Conservation (phyloP, 2,329 filamentous ascomycete genomes). For the Fusarium sp. region DNA sequence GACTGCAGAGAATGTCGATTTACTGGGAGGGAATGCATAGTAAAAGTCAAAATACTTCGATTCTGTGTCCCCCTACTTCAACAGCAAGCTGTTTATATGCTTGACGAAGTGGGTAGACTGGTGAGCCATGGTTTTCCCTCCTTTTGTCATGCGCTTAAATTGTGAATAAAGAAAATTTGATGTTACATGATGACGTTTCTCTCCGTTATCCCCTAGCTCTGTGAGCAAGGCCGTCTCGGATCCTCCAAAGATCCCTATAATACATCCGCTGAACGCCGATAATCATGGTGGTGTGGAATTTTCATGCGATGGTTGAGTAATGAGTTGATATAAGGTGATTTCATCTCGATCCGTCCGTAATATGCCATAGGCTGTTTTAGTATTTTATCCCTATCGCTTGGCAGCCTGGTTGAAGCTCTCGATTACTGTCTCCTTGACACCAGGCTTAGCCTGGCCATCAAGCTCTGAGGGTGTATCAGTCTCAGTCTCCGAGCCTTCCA, state of each 20-base stretch:
- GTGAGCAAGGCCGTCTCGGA: slow-evolving; percentile 23
- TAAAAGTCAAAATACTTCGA: slow-evolving; percentile 16
- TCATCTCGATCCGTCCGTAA: neutral
- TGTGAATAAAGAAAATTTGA: slow-evolving; percentile 24
- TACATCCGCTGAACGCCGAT: slow-evolving; percentile 46
- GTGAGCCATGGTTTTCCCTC: slow-evolving; percentile 18
- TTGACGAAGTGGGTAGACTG: slow-evolving; percentile 1
- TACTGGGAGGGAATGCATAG: neutral
- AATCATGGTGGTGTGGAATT: slow-evolving; percentile 36
- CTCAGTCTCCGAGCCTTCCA: slow-evolving; percentile 23
- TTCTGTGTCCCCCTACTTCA: slow-evolving; percentile 18
- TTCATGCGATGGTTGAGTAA: slow-evolving; percentile 28
- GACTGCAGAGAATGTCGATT: neutral
- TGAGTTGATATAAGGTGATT: slow-evolving; percentile 20
- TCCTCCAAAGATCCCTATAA: slow-evolving; percentile 38
- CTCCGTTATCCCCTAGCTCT: slow-evolving; percentile 6
- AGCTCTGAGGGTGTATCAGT: slow-evolving; percentile 23
- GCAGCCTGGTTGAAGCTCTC: slow-evolving; percentile 52
- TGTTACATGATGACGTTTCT: slow-evolving; percentile 37
- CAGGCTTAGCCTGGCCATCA: slow-evolving; percentile 28
- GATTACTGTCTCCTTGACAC: slow-evolving; percentile 52
- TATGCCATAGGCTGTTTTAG: neutral
- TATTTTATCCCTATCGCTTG: slow-evolving; percentile 40
- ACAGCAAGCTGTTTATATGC: slow-evolving; percentile 3
- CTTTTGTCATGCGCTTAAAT: slow-evolving; percentile 25